Conservation (phyloP, 331 rosid genomes). For the Pyrus hybrid region DNA sequence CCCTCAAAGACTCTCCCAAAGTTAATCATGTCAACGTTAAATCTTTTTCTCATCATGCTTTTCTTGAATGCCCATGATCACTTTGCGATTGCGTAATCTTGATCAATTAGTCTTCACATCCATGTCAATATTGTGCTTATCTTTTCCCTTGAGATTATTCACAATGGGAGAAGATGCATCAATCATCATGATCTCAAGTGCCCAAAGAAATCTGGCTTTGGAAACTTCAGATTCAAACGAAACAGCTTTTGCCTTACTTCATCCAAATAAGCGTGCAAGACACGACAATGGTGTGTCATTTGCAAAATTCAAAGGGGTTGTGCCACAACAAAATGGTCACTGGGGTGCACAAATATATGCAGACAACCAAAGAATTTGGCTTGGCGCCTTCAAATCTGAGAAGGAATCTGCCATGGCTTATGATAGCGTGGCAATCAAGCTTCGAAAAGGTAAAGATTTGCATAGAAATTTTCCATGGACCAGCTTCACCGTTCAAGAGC, state of each 20-base stretch:
- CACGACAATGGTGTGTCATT: not conserved
- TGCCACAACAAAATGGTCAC: constrained; percentile 36
- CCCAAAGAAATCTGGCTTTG: not conserved
- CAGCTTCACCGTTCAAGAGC: constrained; percentile 21
- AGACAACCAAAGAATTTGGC: constrained; percentile 41
- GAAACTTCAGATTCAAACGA: constrained; percentile 24
- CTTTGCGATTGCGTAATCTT: not conserved
- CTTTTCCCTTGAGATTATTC: not conserved
- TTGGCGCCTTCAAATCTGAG: constrained; percentile 40
- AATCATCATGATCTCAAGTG: constrained; percentile 16
- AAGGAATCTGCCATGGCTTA: constrained; percentile 46
- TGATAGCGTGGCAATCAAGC: constrained; percentile 38
- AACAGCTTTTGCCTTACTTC: not conserved
- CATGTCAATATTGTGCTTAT: not conserved
- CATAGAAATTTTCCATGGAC: constrained; percentile 42
- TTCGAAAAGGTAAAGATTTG: constrained; percentile 26
- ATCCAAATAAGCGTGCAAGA: constrained; percentile 8
- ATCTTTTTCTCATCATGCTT: not conserved
- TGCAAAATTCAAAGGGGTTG: constrained; percentile 36
- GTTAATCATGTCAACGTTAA: not conserved
- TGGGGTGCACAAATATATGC: constrained; percentile 49
- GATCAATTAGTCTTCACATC: not conserved
- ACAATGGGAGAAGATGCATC: constrained; percentile 15
- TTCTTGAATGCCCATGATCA: not conserved
- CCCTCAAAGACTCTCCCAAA: constrained; percentile 20